Evolutionary conservation across 768 basidiomycete genomes (phyloP).

Genomic region (Panaeolus papilionaceus): DNA sequence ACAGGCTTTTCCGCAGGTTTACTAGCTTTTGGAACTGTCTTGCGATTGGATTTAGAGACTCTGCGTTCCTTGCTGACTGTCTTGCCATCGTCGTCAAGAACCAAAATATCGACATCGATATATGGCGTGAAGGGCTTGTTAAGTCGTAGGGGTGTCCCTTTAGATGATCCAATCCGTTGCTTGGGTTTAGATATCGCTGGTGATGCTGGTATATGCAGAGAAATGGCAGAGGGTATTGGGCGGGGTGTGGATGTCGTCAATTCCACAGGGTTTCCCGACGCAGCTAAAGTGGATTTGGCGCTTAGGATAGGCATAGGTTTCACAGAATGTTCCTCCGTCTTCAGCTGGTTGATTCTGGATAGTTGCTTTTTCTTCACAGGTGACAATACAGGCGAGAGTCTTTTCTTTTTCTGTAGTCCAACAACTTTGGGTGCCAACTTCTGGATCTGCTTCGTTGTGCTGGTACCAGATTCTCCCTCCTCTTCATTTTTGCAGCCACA

Average conservation of each 20-base stretch:
- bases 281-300: constrained; percentile 23
- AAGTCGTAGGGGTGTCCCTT: constrained; percentile 38
- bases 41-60: constrained; percentile 52
- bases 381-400: constrained; percentile 41
- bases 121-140: constrained; percentile 50
- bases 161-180: constrained; percentile 28
- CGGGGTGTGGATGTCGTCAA: constrained; percentile 35
- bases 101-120: constrained; percentile 70
- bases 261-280: constrained; percentile 19
- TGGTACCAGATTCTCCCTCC: constrained; percentile 46
- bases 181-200: constrained; percentile 39
- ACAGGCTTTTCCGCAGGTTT: constrained; percentile 16
- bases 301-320: constrained; percentile 15
- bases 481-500: constrained; percentile 53
- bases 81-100: constrained; percentile 66
- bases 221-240: constrained; percentile 38
- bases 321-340: constrained; percentile 29
- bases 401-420: constrained; percentile 47
- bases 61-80: constrained; percentile 67
- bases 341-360: constrained; percentile 38
- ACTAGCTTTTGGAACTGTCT: constrained; percentile 33
- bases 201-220: constrained; percentile 41
- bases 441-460: constrained; percentile 32
- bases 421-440: constrained; percentile 44
- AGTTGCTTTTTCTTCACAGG: constrained; percentile 41